Evolutionary conservation across 1,139 yeast genomes (phyloP).

Genomic region (Yamadazyma spencermartinsiae): DNA sequence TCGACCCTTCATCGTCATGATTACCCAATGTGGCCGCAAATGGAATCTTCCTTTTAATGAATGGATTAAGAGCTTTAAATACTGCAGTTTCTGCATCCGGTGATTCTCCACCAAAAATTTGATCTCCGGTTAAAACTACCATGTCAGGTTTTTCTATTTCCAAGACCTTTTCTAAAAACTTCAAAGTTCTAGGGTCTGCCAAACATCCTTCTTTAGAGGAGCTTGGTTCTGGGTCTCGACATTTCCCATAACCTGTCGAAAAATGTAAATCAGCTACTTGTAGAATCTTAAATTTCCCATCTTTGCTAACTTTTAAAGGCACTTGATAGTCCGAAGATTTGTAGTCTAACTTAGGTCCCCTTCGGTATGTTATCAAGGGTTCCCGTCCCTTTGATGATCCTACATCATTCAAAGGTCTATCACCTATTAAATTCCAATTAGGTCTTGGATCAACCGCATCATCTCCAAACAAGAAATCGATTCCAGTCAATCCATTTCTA

Average conservation of each 20-base stretch:
- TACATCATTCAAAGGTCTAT: constrained; percentile 24
- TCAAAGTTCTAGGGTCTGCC: constrained; percentile 72
- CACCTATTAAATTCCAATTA: constrained; percentile 55
- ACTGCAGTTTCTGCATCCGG: constrained; percentile 81
- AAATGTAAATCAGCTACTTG: constrained; percentile 89
- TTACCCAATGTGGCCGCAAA: constrained; percentile 64
- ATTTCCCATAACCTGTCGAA: constrained; percentile 64
- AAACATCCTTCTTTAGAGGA: constrained; percentile 48
- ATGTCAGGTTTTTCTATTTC: constrained; percentile 77
- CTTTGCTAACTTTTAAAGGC: constrained; percentile 24
- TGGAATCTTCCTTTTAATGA: constrained; percentile 66
- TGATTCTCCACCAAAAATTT: constrained; percentile 65
- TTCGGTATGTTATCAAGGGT: constrained; percentile 33
- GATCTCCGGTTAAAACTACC: constrained; percentile 87
- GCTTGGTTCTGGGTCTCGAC: constrained; percentile 67
- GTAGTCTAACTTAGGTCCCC: constrained; percentile 64
- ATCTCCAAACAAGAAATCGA: constrained; percentile 69
- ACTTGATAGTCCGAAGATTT: constrained; percentile 10
- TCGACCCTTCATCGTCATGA: constrained; percentile 71
- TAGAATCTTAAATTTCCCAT: constrained; percentile 66
- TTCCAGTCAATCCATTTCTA: constrained; percentile 32
- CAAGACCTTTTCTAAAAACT: constrained; percentile 61
- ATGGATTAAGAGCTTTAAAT: constrained; percentile 74
- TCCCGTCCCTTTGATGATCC: constrained; percentile 20
- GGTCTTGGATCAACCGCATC: constrained; percentile 79